A percentile compares a stretch with the other conserved stretches of the same genome.
These are phyloP conservation scores for Fonsecaea erecta DNA, from an alignment of 2,329 filamentous ascomycete species.

Conservation along the genomic window DNA sequence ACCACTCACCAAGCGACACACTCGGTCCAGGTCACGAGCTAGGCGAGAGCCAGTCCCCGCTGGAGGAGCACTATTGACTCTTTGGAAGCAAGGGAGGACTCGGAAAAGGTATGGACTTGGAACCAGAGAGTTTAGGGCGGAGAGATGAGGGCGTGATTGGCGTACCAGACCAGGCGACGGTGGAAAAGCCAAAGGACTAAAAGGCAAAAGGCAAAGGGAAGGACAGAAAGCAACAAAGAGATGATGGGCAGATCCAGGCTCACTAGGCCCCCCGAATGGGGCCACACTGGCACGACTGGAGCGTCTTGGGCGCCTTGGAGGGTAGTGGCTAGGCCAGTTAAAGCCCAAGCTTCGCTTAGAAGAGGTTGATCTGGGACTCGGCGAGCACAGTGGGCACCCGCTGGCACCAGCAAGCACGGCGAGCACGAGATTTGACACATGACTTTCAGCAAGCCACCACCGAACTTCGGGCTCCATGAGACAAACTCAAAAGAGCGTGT, in stretches of 20 bases:
- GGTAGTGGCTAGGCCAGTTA: neutral
- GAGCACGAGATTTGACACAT: slow-evolving; percentile 9
- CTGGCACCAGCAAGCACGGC: neutral
- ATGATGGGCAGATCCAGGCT: neutral
- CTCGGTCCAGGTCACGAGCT: slow-evolving; percentile 5
- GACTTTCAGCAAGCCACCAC: slow-evolving; percentile 10
- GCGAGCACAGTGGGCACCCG: neutral
- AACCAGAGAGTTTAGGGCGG: neutral
- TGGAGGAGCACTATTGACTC: neutral
- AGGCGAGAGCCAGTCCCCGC: neutral
- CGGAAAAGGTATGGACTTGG: neutral
- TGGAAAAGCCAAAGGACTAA: neutral
- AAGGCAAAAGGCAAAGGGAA: neutral
- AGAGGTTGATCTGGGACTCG: neutral
- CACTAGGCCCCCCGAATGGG: neutral
- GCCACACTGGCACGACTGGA: neutral
- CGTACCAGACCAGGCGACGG: neutral
- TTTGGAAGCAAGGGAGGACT: neutral
- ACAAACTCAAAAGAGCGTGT: neutral
- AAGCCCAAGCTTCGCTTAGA: slow-evolving; percentile 4
- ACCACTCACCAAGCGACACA: slow-evolving; percentile 25
- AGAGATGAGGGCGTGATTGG: neutral
- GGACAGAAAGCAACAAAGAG: neutral
- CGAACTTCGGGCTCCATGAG: neutral
- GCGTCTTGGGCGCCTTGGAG: neutral